Evolutionary conservation across 176 grass and related monocot species (phyloP), one percentile per base, ranked within the genome.

Genomic region (Cocos nucifera): DNA sequence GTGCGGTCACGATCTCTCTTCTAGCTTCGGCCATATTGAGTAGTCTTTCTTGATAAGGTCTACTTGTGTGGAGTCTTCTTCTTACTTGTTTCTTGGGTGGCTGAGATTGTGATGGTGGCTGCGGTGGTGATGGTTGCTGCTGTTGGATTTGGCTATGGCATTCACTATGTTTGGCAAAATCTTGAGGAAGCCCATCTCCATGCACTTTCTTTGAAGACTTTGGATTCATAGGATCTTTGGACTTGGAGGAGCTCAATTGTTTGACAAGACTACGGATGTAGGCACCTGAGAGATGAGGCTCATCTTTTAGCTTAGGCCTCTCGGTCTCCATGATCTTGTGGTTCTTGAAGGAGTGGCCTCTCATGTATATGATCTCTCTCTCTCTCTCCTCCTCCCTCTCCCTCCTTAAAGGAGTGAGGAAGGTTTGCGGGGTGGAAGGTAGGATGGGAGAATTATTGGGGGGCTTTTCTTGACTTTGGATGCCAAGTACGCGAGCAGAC

Each of bases 1-100:
- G 84, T 62, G 93, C 87, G 2, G 79, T 81, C 19, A 92, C 87
- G 26, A 98, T 98, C 85, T 98, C 93, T 64, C 93, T 59, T 76
- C 93, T 77, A 49, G 87, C 93, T 58, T 98, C 93, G 10, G 93
- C 93, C 93, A 98, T 98, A 63, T 98, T 98, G 48, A 98, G 73
- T 27, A 98, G 67, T 59, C 84, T 85, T 67, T 98, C 87, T 73
- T 92, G 87, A 67, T 98, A 98, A 0, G 93, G 93, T 49, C 76
- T 76, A 64, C 84, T 92, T 26, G 93, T 91, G 62, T 98, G 93
- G 67, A 88, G 78, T 79, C 93, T 77, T 72, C 93, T 86, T 61
- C 87, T 91, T 39, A 92, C 81, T 76, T 97, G 92, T 70, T 92
- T 98, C 81, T 98, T 98, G 69, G 80, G 84, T 69, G 27, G 32